Evolutionary conservation across 148 eudicot species (phyloP).

Genomic region (Arbutus unedo): DNA sequence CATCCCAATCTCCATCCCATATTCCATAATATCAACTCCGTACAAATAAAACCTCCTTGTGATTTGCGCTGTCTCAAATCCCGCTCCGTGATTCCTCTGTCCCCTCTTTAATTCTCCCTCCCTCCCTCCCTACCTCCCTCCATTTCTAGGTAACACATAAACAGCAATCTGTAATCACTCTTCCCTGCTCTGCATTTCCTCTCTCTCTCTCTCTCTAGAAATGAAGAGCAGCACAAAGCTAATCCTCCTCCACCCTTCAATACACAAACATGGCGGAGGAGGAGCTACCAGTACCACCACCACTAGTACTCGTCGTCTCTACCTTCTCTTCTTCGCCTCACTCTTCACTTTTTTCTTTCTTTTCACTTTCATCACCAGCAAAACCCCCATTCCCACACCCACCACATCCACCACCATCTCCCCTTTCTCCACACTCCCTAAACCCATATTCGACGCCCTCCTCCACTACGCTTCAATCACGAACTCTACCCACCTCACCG

Average conservation of each 20-base stretch:
- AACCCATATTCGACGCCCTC: conserved; percentile 51
- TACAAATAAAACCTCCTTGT: neutral
- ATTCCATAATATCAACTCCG: neutral
- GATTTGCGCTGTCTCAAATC: neutral
- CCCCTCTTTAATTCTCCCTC: neutral
- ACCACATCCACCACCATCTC: conserved; percentile 16
- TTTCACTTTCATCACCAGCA: conserved; percentile 38
- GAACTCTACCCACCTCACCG: conserved; percentile 24
- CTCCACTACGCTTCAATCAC: conserved; percentile 61
- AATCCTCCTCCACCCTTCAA: conserved; percentile 59
- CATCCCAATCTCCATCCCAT: too few relatives aligned
- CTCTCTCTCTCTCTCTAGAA: conserved; percentile 17
- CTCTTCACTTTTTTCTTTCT: conserved; percentile 41
- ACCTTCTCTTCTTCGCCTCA: conserved; percentile 35
- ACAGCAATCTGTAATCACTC: neutral
- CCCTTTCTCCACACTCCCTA: conserved; percentile 23
- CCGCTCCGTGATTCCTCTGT: neutral
- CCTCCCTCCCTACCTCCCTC: neutral
- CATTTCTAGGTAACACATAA: too few relatives aligned
- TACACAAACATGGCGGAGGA: conserved; percentile 36
- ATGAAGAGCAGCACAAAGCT: conserved; percentile 64
- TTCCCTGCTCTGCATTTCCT: neutral
- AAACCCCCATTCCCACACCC: conserved; percentile 16
- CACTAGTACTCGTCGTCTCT: conserved; percentile 29
- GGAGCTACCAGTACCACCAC: neutral